Conservation (phyloP, 208 protist species). For the Porcisia hertigi region DNA sequence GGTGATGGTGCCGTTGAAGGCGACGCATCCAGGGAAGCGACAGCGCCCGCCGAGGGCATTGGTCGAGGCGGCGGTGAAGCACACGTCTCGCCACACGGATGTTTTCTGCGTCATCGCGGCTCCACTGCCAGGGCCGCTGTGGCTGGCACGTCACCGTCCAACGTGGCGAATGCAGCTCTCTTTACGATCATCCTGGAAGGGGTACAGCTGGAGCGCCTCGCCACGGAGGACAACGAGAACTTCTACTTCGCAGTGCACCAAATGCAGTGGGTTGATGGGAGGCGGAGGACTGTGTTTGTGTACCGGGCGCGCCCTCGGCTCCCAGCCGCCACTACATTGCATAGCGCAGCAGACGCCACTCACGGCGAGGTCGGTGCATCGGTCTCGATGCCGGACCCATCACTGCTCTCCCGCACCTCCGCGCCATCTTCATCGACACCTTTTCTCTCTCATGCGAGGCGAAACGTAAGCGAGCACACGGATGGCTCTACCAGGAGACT, state of each 20-base stretch:
- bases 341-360: neutral
- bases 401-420: neutral
- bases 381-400: neutral
- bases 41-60: neutral
- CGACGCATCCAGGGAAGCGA: neutral
- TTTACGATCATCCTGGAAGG: slow-evolving; percentile 57
- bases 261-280: slow-evolving; percentile 69
- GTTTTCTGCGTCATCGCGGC: neutral
- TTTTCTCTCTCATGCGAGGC: neutral
- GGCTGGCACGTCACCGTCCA: neutral
- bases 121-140: neutral
- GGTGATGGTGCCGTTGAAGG: neutral
- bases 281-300: slow-evolving; percentile 36
- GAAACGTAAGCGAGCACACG: neutral
- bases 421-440: neutral
- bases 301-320: slow-evolving; percentile 54
- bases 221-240: slow-evolving; percentile 53
- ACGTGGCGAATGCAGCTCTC: slow-evolving; percentile 16
- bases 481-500: neutral
- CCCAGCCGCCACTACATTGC: slow-evolving; percentile 5
- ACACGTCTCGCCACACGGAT: neutral
- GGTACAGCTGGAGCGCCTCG: slow-evolving; percentile 46
- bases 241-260: slow-evolving; percentile 53
- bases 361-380: slow-evolving; percentile 5
- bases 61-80: neutral